Evolutionary conservation across 2,329 filamentous ascomycete genomes (phyloP), one percentile per base, ranked within the genome.

Genomic region (Botrytis deweyae): DNA sequence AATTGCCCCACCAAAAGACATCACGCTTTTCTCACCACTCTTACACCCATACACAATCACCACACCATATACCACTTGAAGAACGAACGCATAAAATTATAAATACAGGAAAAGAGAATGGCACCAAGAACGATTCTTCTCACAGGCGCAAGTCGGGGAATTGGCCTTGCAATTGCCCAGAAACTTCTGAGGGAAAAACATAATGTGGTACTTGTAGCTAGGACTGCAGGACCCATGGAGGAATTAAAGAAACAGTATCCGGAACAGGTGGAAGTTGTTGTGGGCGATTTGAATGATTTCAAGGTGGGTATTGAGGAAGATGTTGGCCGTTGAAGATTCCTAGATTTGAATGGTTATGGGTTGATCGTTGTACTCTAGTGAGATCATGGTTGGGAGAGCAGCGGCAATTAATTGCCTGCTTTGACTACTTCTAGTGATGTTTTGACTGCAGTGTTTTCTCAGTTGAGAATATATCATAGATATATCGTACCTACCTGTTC

Each of bases 111-210:
- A 29, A 87, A 83, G 14, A 69, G 7, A 25, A 86, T 88, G 83
- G 70, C 84, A n/a, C 82, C 87, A 12, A 92, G 93, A 81, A 90
- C 89, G 36, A 88, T 94, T 79, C 90, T 94, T 74, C 85, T 95
- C 49, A 91, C 89, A 4, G 89, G 89, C 44, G 89, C 89, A 29
- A 90, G 88, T 81, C 88, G 88, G 73, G 89, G 89, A 40, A 87
- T 91, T 70, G 89, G 89, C 66, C 84, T 89, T 18, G 87, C 88
- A 74, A 83, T 90, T 12, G 83, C 88, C 4, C 82, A 85, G 59
- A 82, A 85, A 64, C 83, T 91, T 44, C 82, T 91, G 12, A 79
- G 82, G 33, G 83, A 85, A 61, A 84, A 84, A 0, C 88, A 91
- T 82, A 89, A 87, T 73, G 85, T 91, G 25, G 86, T 91, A 55